Conservation (phyloP, 495 filamentous ascomycete genomes). For the Penicillium psychrofluorescens region DNA sequence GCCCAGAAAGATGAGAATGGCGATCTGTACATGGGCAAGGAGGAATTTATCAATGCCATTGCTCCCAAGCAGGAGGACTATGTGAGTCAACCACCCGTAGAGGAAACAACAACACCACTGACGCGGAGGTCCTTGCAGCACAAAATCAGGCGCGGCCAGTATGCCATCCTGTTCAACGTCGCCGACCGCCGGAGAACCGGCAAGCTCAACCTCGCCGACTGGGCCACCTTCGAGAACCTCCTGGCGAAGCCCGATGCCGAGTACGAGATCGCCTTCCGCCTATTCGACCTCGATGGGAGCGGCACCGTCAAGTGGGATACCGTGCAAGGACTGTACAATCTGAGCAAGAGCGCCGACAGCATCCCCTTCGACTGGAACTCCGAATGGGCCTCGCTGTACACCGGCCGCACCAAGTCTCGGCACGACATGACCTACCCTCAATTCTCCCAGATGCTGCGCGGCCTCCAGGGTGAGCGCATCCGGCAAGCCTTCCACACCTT, state of each 20-base stretch:
- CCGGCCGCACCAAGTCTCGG: slow-evolving; percentile 72
- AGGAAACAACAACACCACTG: slow-evolving; percentile 4
- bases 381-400: slow-evolving; percentile 94
- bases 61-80: slow-evolving; percentile 85
- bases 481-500: slow-evolving; percentile 89
- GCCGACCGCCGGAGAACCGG: slow-evolving; percentile 72
- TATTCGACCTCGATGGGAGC: slow-evolving; percentile 79
- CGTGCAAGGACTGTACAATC: slow-evolving; percentile 70
- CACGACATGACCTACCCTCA: slow-evolving; percentile 93
- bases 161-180: slow-evolving; percentile 82
- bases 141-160: slow-evolving; percentile 94
- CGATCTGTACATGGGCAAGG: slow-evolving; percentile 69
- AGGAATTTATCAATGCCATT: slow-evolving; percentile 85
- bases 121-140: slow-evolving; percentile 48
- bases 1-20: slow-evolving; percentile 71
- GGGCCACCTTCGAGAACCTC: slow-evolving; percentile 88
- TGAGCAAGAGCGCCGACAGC: slow-evolving; percentile 69
- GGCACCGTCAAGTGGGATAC: slow-evolving; percentile 82
- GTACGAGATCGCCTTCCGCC: slow-evolving; percentile 95
- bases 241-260: slow-evolving; percentile 92
- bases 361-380: slow-evolving; percentile 97
- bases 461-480: slow-evolving; percentile 90
- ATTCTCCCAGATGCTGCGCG: slow-evolving; percentile 96
- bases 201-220: slow-evolving; percentile 72
- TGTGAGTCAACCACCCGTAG: slow-evolving; percentile 47